These are phyloP conservation scores for Carex arenaria DNA, from an alignment of 202 grass and related monocot genomes.

Conservation along the genomic window DNA sequence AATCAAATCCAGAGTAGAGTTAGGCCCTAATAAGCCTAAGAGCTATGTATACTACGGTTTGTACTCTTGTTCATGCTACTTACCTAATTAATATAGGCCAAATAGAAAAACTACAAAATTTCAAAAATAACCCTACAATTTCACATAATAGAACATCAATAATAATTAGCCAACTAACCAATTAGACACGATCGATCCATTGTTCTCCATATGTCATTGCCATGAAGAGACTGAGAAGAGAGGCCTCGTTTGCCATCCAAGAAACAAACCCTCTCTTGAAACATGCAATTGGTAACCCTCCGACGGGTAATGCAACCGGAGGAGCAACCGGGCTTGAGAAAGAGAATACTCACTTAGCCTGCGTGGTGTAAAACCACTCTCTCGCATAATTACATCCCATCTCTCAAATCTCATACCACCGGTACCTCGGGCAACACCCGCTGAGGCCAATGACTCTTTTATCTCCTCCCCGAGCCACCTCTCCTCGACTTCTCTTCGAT, in stretches of 20 bases:
- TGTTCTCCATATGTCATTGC: conserved; percentile 43
- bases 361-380: conserved; percentile 40
- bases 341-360: conserved; percentile 65
- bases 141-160: conserved; percentile 8
- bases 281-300: conserved; percentile 80
- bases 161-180: conserved; percentile 26
- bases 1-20: not conserved
- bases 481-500: conserved; percentile 74
- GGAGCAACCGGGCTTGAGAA: conserved; percentile 73
- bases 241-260: conserved; percentile 68
- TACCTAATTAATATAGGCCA: conserved; percentile 2
- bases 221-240: conserved; percentile 78
- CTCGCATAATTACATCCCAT: conserved; percentile 43
- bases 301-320: conserved; percentile 85
- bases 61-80: conserved; percentile 6
- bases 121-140: conserved; percentile 23
- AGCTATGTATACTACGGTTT: conserved; percentile 21
- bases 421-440: conserved; percentile 29
- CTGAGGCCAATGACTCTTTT: conserved; percentile 32
- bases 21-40: conserved; percentile 26
- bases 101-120: conserved; percentile 11
- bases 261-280: conserved; percentile 54
- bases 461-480: conserved; percentile 68
- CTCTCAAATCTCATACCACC: conserved; percentile 35
- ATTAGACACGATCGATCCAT: conserved; percentile 16